These are phyloP conservation scores for Amoebophrya sp. DNA, from an alignment of 169 alveolate genomes.

Conservation along the genomic window DNA sequence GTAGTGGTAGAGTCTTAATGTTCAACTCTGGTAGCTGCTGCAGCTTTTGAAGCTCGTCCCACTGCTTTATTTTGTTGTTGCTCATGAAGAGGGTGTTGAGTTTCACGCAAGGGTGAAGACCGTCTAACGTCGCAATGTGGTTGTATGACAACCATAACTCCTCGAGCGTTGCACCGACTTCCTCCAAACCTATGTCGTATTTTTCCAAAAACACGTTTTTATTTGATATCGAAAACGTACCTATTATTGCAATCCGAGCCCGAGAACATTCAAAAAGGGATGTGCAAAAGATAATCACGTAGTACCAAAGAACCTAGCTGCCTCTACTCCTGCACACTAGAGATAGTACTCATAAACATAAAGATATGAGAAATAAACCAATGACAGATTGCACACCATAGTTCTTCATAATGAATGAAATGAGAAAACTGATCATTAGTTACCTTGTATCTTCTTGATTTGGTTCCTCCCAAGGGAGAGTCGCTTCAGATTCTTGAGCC, in stretches of 20 bases:
- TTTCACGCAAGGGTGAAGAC: slow-evolving; percentile 67
- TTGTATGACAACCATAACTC: slow-evolving; percentile 74
- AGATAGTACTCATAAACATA: too few species aligned
- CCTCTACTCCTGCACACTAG: too few species aligned
- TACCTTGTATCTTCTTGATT: slow-evolving; percentile 59
- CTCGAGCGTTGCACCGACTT: slow-evolving; percentile 65
- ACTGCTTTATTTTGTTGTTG: slow-evolving; percentile 63
- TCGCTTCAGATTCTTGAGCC: slow-evolving; percentile 59
- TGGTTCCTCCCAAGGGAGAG: slow-evolving; percentile 68
- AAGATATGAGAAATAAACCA: too few species aligned
- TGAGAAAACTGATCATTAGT: too few species aligned
- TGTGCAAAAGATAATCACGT: too few species aligned
- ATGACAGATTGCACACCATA: too few species aligned
- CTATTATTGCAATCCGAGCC: too few species aligned
- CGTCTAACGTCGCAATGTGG: slow-evolving; percentile 69
- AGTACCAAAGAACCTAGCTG: too few species aligned
- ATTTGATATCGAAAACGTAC: too few species aligned
- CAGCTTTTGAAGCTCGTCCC: slow-evolving; percentile 72
- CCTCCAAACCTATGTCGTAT: slow-evolving; percentile 59
- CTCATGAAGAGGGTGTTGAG: slow-evolving; percentile 66
- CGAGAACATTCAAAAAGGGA: too few species aligned
- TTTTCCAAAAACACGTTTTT: too few species aligned
- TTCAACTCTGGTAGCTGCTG: slow-evolving; percentile 7
- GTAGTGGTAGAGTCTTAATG: not conserved
- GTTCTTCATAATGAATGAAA: too few species aligned